phyloP scores from a whole-genome alignment of 257 asterid genomes.

The Ocimum tenuiflorum region DNA sequence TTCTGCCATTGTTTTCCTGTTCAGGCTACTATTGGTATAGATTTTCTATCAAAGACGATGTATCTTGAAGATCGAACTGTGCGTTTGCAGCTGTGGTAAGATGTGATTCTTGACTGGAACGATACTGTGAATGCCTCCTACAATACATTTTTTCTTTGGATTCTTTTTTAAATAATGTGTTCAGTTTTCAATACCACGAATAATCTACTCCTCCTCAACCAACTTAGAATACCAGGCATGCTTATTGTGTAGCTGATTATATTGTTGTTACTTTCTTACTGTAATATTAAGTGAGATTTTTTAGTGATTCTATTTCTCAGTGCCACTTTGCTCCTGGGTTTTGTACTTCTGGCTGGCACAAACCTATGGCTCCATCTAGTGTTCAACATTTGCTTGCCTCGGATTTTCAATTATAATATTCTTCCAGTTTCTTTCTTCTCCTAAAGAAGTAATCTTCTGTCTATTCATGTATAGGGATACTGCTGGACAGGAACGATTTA shows the following conservation, averaged over 20 bases:
- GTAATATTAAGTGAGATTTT: background rate
- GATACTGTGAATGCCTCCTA: constrained; percentile 4
- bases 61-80: constrained; percentile 95
- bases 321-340: background rate
- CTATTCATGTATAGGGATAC: constrained; percentile 60
- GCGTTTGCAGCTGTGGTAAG: constrained; percentile 87
- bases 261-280: background rate
- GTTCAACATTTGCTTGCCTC: background rate
- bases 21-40: constrained; percentile 94
- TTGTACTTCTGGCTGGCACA: background rate
- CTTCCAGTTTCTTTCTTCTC: background rate
- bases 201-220: background rate
- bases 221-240: background rate
- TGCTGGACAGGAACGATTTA: constrained; percentile 90
- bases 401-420: background rate
- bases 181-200: background rate
- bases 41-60: constrained; percentile 89
- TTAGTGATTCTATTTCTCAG: background rate
- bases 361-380: background rate
- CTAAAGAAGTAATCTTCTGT: constrained; percentile 13
- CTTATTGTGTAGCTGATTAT: background rate
- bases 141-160: background rate
- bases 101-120: constrained; percentile 18
- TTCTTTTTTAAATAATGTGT: background rate
- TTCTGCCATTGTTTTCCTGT: constrained; percentile 14